Conservation (phyloP, 352 stramenopile species). For the Pythium biforme region DNA sequence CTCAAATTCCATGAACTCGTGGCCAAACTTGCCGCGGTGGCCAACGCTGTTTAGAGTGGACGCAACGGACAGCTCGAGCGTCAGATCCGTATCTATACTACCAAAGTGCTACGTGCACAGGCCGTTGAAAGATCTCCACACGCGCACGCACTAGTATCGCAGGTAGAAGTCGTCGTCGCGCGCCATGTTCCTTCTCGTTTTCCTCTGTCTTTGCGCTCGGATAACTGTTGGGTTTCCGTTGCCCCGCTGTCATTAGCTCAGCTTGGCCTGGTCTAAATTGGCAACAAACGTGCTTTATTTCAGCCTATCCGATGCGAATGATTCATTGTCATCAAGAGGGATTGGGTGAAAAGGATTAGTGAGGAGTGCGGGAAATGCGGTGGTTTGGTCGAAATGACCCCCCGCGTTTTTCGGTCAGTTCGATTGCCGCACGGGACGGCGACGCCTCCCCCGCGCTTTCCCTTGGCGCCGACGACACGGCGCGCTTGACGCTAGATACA, state of each 20-base stretch:
- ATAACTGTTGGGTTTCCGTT: constrained; percentile 8
- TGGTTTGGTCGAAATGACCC: constrained; percentile 24
- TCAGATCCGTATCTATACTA: not conserved
- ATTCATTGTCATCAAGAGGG: not conserved
- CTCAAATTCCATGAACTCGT: constrained; percentile 98
- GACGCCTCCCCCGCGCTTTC: constrained; percentile 9
- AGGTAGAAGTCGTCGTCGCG: constrained; percentile 84
- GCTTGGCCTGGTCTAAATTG: not conserved
- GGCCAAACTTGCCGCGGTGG: constrained; percentile 95
- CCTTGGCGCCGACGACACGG: not conserved
- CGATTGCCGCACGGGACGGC: constrained; percentile 1
- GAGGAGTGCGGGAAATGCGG: constrained; percentile 20
- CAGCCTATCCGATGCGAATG: not conserved
- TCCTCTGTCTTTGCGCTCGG: not conserved
- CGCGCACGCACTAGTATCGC: constrained; percentile 76
- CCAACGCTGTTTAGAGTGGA: constrained; percentile 73
- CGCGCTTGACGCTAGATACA: not conserved
- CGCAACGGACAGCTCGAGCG: not conserved
- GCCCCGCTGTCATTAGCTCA: not conserved
- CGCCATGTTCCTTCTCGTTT: constrained; percentile 43
- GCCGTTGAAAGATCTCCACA: too few relatives aligned
- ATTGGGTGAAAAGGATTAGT: constrained; percentile 19
- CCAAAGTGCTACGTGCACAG: too few relatives aligned
- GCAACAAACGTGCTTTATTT: not conserved
- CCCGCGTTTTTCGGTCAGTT: constrained; percentile 21